These are phyloP conservation scores for Malus orientalis DNA, from an alignment of 306 rosid genomes.

Conservation along the genomic window DNA sequence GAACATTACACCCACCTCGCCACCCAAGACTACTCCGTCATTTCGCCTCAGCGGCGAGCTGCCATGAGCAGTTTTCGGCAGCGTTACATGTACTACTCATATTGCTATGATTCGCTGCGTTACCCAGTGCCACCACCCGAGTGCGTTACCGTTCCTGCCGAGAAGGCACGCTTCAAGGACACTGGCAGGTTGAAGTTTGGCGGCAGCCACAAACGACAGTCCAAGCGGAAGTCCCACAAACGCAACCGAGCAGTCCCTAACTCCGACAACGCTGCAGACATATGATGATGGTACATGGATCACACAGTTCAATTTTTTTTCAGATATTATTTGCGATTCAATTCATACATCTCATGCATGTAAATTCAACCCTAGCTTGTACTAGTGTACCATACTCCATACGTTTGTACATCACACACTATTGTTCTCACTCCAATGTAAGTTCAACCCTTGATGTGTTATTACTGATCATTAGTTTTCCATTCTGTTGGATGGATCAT, in stretches of 20 bases:
- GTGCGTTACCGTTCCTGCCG: slow-evolving; percentile 43
- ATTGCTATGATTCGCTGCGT: slow-evolving; percentile 68
- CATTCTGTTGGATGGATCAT: no score
- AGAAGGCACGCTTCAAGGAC: slow-evolving; percentile 56
- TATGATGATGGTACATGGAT: neutral
- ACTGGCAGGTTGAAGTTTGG: slow-evolving; percentile 73
- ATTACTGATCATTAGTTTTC: neutral
- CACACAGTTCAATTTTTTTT: neutral
- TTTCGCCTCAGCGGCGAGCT: slow-evolving; percentile 34
- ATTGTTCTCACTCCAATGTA: neutral
- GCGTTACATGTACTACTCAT: slow-evolving; percentile 75
- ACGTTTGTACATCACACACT: neutral
- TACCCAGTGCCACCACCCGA: slow-evolving; percentile 57
- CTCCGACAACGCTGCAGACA: neutral
- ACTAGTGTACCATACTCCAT: neutral
- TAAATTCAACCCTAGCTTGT: neutral
- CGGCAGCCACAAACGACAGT: slow-evolving; percentile 63
- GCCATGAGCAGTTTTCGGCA: slow-evolving; percentile 69
- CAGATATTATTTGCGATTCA: neutral
- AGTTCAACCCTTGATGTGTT: neutral
- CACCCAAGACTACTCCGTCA: slow-evolving; percentile 36
- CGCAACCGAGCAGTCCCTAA: neutral
- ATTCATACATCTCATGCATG: neutral
- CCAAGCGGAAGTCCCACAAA: slow-evolving; percentile 27
- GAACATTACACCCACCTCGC: slow-evolving; percentile 23